Base-by-base conservation (phyloP, 2,329 filamentous ascomycete species). In the Catunica adiposa region DNA sequence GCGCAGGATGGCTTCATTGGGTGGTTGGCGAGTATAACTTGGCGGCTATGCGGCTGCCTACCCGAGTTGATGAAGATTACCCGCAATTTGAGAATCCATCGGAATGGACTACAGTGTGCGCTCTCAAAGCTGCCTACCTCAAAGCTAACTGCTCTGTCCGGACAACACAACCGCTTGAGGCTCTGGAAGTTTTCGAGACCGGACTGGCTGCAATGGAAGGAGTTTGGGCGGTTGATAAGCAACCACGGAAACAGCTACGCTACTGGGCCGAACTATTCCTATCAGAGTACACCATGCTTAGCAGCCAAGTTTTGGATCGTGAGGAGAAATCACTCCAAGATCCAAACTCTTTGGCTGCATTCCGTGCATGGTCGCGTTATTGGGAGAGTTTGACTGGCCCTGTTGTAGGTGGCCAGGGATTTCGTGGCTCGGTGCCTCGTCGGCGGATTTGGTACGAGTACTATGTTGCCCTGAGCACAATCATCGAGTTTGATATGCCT, bases 1-100 rank as follows among this genome's bases (percentile, higher is more conserved):
- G 87, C 66, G 68, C 90, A 47, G 89, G 83, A 55, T 94, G 89
- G 85, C 73, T 95, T 62, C 81, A 94, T 64, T 94, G 86, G 80
- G 78, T 81, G 7, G 68, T 84, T 54, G 81, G 79, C 34, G 84
- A 94, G 62, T 84, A 84, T 60, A 72, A 71, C 1, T 66, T 79
- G 44, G 82, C 83, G 38, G 68, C 78, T 44, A 70, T 71, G 37
- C 76, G 73, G 56, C 71, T 94, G 14, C 86, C 86, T 3, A 73
- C 73, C 57, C 77, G 79, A 60, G 73, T 86, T 53, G 75, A 76
- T 50, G 70, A 73, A 47, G 74, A 77, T 31, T 70, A 79, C 58
- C 66, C 74, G 26, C 70, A 72, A 40, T 66, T 81, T 56, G 73
- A 76, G 50, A 69, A 70, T n/a, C 67, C 71, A n/a, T 77, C 79